These are phyloP conservation scores for Globisporangium camurandrum DNA, from an alignment of 352 stramenopile species.

Conservation along the genomic window DNA sequence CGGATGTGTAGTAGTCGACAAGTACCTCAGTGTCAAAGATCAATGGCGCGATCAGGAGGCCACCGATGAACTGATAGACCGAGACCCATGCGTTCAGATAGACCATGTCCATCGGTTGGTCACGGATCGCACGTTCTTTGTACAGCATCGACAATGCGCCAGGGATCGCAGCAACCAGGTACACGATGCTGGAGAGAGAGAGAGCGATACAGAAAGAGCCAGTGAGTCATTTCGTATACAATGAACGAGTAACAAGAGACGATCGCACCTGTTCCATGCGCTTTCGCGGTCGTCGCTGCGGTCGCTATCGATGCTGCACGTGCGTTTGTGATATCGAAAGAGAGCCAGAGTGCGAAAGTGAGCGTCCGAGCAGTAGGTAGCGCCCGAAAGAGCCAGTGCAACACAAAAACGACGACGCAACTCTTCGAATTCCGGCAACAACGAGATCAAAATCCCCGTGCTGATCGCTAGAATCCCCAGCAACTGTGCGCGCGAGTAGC, in stretches of 20 bases:
- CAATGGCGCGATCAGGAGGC: conserved; percentile 71
- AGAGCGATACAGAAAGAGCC: not conserved
- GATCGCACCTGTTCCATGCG: conserved; percentile 64
- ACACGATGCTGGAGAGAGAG: conserved; percentile 40
- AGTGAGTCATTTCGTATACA: not conserved
- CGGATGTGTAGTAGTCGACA: not conserved
- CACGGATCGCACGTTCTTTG: conserved; percentile 73
- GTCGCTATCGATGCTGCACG: conserved; percentile 46
- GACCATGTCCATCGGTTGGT: conserved; percentile 82
- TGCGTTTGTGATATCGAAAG: no score
- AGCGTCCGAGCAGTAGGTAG: not conserved
- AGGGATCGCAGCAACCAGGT: conserved; percentile 66
- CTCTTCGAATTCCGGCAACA: conserved; percentile 74
- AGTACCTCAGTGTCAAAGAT: conserved; percentile 66
- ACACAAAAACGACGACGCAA: no score
- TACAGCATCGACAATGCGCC: conserved; percentile 82
- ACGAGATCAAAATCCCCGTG: conserved; percentile 55
- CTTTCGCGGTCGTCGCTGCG: conserved; percentile 63
- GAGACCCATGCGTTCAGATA: conserved; percentile 86
- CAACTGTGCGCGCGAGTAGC: conserved; percentile 70
- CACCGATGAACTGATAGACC: conserved; percentile 80
- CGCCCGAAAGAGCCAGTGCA: not conserved
- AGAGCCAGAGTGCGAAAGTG: no score
- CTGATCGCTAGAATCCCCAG: conserved; percentile 62
- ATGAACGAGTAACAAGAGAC: conserved; percentile 3